Base-by-base conservation (phyloP, 2,329 filamentous ascomycete genomes). In the Gaeumannomyces sp. region DNA sequence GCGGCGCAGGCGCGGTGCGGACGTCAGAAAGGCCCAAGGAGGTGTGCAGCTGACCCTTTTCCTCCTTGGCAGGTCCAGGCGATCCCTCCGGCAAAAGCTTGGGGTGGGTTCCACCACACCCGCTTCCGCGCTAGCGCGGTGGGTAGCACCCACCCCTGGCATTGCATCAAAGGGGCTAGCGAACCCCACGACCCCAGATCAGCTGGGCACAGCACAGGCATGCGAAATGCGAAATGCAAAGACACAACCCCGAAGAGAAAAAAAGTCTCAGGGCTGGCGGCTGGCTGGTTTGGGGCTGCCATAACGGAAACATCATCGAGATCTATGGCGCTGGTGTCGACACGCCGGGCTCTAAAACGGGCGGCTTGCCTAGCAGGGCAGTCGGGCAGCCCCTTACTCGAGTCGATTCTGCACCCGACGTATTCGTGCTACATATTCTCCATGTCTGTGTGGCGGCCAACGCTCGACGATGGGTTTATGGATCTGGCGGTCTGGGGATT, bases 151-250 rank as follows among this genome's bases (percentile, higher is more conserved):
- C 45, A 45, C 45, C 45, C 45, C 45, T 53, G 45, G 19, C 22
- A 11, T n/a, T 22, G 2, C 45, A 50, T 5, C 45, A n/a, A 7
- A 28, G 25, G 14, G 25, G 13, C 35, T 13, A 59, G 28, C 57
- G 25, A 28, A 59, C 57, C 57, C 57, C 57, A 59, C 57, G 57
- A 59, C 27, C 57, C 56, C 27, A 31, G 57, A 59, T 59, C 57
- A 59, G 57, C 10, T 29, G 57, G 57, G 22, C 45, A 53, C 45
- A 53, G 45, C 45, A 53, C 45, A 53, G 22, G 38, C 38, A 50
- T 5, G 38, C 38, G 16, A 50, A 22, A 50, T 5, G 38, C 38
- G 16, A 50, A 22, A 50, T 50, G 4, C 38, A 19, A 5, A 8
- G 16, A 22, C 38, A 19, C 38, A 50, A 50, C 16, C 19, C 38